Conservation (phyloP, 2,329 filamentous ascomycete genomes). For the Atkinsonella texensis region DNA sequence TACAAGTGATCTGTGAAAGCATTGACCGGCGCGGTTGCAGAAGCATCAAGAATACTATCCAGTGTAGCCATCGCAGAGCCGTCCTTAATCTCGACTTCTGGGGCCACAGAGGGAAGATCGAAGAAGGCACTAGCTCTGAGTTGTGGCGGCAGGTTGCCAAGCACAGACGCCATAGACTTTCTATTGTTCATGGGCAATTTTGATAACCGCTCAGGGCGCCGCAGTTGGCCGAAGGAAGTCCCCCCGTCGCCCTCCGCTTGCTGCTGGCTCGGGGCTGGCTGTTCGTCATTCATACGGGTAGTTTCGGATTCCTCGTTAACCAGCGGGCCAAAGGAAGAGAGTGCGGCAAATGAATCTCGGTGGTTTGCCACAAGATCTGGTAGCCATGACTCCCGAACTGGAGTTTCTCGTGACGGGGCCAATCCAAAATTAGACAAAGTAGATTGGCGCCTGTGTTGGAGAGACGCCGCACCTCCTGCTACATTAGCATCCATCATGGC, state of each 20-base stretch:
- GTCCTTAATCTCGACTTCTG: conserved; percentile 49
- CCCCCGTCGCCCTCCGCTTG: conserved; percentile 11
- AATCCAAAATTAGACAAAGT: conserved; percentile 10
- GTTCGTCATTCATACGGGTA: conserved; percentile 4
- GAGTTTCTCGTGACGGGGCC: conserved; percentile 9
- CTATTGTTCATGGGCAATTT: conserved; percentile 19
- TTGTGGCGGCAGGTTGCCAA: conserved; percentile 55
- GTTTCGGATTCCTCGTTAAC: conserved; percentile 9
- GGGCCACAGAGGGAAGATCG: conserved; percentile 48
- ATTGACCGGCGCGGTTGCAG: conserved; percentile 72
- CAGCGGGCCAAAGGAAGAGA: conserved; percentile 17
- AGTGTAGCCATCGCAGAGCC: conserved; percentile 81
- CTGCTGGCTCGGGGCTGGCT: conserved; percentile 3
- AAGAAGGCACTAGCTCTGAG: conserved; percentile 88
- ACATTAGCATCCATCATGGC: conserved; percentile 32
- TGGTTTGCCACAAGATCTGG: conserved; percentile 33
- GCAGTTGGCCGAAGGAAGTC: conserved; percentile 13
- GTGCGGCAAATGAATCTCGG: conserved; percentile 20
- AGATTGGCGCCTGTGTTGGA: conserved; percentile 12
- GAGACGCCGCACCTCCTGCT: conserved; percentile 1
- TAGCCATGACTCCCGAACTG: conserved; percentile 26
- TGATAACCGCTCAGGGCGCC: conserved; percentile 23
- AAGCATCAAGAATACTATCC: conserved; percentile 85
- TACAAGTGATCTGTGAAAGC: conserved; percentile 87
- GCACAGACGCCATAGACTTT: conserved; percentile 20